Evolutionary conservation across 352 stramenopile species (phyloP).

Genomic region (Chrysophaeum taylorii): DNA sequence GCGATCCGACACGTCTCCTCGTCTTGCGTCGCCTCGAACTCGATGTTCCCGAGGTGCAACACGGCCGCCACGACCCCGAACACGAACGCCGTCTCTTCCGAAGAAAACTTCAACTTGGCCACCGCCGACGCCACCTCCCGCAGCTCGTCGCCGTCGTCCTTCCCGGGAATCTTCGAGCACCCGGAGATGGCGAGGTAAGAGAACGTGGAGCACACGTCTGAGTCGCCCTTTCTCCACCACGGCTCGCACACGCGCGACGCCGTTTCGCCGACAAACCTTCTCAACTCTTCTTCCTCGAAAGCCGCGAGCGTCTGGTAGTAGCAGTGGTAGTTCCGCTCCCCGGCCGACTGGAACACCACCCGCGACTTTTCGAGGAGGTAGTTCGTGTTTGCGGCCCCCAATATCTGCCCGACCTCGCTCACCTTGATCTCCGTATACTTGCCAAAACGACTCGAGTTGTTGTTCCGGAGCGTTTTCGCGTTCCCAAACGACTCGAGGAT

Average conservation of each 20-base stretch:
- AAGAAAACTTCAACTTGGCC: too few species aligned
- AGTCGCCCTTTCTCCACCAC: too few species aligned
- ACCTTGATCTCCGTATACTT: constrained; percentile 21
- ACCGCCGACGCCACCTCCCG: too few species aligned
- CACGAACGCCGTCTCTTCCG: constrained; percentile 52
- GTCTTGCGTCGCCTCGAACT: constrained; percentile 77
- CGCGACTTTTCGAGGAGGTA: constrained; percentile 79
- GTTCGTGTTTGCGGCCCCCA: constrained; percentile 68
- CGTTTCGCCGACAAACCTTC: too few species aligned
- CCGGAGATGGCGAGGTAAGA: too few species aligned
- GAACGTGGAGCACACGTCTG: too few species aligned
- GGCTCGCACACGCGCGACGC: too few species aligned
- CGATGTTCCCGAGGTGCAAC: constrained; percentile 88
- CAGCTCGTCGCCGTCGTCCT: too few species aligned
- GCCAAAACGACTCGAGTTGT: constrained; percentile 11
- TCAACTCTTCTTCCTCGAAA: too few species aligned
- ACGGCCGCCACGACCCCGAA: constrained; percentile 81
- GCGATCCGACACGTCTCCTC: constrained; percentile 57
- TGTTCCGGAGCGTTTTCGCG: constrained; percentile 57
- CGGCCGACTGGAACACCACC: constrained; percentile 63
- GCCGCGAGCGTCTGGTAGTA: constrained; percentile 77
- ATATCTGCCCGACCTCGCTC: constrained; percentile 8
- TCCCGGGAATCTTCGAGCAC: too few species aligned
- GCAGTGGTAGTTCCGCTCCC: constrained; percentile 84
- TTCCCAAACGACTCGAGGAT: constrained; percentile 85